These are phyloP conservation scores for Rachicladosporium sp. DNA, from an alignment of 2,329 filamentous ascomycete genomes.

Conservation along the genomic window DNA sequence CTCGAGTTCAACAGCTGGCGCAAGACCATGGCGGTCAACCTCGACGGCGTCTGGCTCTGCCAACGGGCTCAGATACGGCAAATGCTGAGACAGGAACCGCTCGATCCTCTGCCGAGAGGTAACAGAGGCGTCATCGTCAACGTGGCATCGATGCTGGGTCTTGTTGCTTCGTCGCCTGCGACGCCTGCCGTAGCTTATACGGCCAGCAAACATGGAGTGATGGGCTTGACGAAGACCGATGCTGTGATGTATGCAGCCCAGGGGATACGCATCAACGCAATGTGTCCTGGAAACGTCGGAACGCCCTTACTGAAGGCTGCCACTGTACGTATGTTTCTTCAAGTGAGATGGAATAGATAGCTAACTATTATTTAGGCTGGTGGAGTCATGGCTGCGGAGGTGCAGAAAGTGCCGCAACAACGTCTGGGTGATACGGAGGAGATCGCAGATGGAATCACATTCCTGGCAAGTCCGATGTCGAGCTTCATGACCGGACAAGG, in stretches of 20 bases:
- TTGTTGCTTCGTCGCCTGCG: slow-evolving; percentile 31
- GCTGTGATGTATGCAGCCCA: slow-evolving; percentile 38
- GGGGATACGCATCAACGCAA: slow-evolving; percentile 47
- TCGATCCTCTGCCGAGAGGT: slow-evolving; percentile 29
- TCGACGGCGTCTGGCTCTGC: slow-evolving; percentile 35
- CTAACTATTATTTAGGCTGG: background rate
- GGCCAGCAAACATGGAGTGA: slow-evolving; percentile 35
- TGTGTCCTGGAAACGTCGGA: slow-evolving; percentile 33
- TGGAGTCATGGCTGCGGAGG: slow-evolving; percentile 15
- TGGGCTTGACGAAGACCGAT: slow-evolving; percentile 35
- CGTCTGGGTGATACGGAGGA: slow-evolving; percentile 41
- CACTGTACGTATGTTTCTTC: too few relatives aligned
- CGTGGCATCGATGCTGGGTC: slow-evolving; percentile 31
- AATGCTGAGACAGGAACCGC: slow-evolving; percentile 34
- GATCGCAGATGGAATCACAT: slow-evolving; percentile 35
- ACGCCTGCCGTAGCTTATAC: slow-evolving; percentile 22
- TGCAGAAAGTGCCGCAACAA: slow-evolving; percentile 43
- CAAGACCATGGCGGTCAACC: slow-evolving; percentile 23
- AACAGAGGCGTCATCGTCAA: slow-evolving; percentile 34
- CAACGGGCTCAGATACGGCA: slow-evolving; percentile 30
- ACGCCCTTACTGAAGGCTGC: too few relatives aligned
- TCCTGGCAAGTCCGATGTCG: slow-evolving; percentile 33
- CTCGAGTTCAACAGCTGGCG: too few relatives aligned
- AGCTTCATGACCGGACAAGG: slow-evolving; percentile 35
- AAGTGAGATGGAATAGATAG: too few relatives aligned